These are phyloP conservation scores for Elaeagnus macrophylla DNA, from an alignment of 306 rosid species.

Conservation along the genomic window DNA sequence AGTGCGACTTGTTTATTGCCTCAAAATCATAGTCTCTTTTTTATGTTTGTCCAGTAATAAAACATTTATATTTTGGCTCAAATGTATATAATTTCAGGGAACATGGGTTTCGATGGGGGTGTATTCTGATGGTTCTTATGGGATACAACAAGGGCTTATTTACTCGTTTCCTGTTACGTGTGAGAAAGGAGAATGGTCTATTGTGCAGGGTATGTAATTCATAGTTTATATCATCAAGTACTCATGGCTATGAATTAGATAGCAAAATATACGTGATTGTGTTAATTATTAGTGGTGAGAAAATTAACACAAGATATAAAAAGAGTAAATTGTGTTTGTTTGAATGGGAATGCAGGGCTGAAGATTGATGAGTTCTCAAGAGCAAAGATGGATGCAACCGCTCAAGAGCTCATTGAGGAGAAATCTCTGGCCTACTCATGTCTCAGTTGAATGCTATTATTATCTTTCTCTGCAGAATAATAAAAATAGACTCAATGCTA, in stretches of 20 bases:
- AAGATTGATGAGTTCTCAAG: slow-evolving; percentile 67
- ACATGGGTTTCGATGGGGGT: slow-evolving; percentile 95
- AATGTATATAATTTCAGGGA: slow-evolving; percentile 33
- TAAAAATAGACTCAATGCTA: neutral
- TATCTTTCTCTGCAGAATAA: slow-evolving; percentile 8
- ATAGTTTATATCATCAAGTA: neutral
- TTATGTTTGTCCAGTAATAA: neutral
- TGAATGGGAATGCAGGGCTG: slow-evolving; percentile 37
- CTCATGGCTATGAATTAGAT: too few relatives aligned
- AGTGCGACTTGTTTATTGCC: slow-evolving; percentile 4
- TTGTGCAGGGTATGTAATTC: slow-evolving; percentile 50
- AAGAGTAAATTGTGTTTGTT: neutral
- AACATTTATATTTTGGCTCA: neutral
- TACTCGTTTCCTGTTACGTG: slow-evolving; percentile 94
- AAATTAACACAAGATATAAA: neutral
- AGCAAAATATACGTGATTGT: too few relatives aligned
- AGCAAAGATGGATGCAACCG: slow-evolving; percentile 66
- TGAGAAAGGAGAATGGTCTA: slow-evolving; percentile 82
- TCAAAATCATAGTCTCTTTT: neutral
- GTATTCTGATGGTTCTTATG: slow-evolving; percentile 86
- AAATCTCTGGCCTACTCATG: slow-evolving; percentile 56
- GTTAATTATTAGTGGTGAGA: too few relatives aligned
- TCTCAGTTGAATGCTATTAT: slow-evolving; percentile 21
- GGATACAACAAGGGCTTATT: slow-evolving; percentile 53
- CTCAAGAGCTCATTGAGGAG: slow-evolving; percentile 75